Evolutionary conservation across 345 rosid species (phyloP).

Genomic region (Sisymbrium irio): DNA sequence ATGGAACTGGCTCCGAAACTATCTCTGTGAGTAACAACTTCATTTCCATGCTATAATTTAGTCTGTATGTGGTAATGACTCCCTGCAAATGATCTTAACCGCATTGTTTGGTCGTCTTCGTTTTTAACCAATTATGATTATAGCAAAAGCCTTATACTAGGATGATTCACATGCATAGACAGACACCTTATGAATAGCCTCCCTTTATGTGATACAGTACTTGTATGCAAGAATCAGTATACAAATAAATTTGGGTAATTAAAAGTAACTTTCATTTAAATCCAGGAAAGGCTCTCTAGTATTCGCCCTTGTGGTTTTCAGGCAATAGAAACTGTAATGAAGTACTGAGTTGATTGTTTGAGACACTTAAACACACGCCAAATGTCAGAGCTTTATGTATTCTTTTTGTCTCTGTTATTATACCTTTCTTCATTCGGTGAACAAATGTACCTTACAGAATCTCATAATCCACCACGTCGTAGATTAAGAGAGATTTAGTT

Average conservation of each 20-base stretch:
- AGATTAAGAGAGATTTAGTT: slow-evolving; percentile 1
- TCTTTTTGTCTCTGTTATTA: background rate
- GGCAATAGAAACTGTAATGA: background rate
- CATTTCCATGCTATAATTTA: background rate
- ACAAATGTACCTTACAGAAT: background rate
- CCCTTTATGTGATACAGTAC: background rate
- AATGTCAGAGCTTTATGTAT: background rate
- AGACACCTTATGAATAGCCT: background rate
- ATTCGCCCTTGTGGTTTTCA: background rate
- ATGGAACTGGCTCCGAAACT: slow-evolving; percentile 49
- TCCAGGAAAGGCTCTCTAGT: background rate
- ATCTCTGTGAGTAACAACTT: slow-evolving; percentile 55
- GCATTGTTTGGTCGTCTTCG: background rate
- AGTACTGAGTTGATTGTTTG: background rate
- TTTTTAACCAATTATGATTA: background rate
- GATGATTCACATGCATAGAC: background rate
- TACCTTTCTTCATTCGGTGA: no score
- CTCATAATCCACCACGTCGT: background rate
- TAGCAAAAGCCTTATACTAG: slow-evolving; percentile 11
- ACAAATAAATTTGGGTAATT: background rate
- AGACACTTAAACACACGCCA: background rate
- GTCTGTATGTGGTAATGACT: slow-evolving; percentile 3
- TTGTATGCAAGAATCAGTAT: background rate
- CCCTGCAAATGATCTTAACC: background rate
- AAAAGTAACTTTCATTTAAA: background rate